Conservation (phyloP, 2,329 filamentous ascomycete genomes). For the Colletotrichum coccodes region DNA sequence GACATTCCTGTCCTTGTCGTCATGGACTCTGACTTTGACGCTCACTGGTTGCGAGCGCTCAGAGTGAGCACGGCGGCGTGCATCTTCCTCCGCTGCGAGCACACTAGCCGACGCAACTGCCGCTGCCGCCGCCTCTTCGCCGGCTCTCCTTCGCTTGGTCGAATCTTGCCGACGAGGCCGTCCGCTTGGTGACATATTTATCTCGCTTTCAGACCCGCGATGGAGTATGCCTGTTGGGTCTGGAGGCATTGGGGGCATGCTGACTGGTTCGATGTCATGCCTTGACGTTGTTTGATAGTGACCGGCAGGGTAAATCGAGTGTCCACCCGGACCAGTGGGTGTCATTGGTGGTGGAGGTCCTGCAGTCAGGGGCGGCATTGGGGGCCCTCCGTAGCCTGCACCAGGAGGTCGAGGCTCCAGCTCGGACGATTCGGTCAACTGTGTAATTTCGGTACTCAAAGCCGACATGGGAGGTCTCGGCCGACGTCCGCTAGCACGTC, state of each 20-base stretch:
- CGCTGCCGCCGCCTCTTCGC: conserved; percentile 56
- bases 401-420: conserved; percentile 50
- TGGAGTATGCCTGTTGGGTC: conserved; percentile 55
- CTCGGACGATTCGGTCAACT: conserved; percentile 47
- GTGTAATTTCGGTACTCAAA: conserved; percentile 31
- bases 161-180: conserved; percentile 54
- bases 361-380: conserved; percentile 49
- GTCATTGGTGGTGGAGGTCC: conserved; percentile 45
- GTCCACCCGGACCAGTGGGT: conserved; percentile 46
- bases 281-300: conserved; percentile 50
- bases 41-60: conserved; percentile 60
- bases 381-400: conserved; percentile 43
- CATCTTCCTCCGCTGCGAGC: conserved; percentile 60
- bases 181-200: conserved; percentile 52
- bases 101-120: conserved; percentile 58
- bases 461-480: conserved; percentile 39
- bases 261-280: conserved; percentile 45
- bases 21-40: conserved; percentile 69
- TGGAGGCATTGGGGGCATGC: conserved; percentile 60
- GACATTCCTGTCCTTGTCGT: conserved; percentile 69
- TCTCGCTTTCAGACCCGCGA: conserved; percentile 54
- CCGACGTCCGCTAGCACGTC: conserved; percentile 38
- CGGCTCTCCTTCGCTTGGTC: conserved; percentile 57
- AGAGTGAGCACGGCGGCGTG: conserved; percentile 44
- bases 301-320: conserved; percentile 12